phyloP scores from a whole-genome alignment of 176 grass and related monocot genomes.

The Zea luxurians region DNA sequence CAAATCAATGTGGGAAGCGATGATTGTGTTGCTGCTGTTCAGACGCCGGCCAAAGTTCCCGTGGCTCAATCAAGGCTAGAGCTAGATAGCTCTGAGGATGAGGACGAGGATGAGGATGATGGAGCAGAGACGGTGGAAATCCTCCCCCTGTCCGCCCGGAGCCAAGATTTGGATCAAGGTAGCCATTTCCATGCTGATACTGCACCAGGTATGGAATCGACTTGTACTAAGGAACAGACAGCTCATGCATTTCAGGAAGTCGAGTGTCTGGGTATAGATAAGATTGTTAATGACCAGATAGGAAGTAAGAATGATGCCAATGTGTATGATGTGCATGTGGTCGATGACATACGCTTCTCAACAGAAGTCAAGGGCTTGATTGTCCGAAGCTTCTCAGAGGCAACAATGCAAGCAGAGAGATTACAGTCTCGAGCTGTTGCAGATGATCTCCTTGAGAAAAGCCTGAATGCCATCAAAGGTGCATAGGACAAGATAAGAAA shows the following conservation, averaged over 20 bases:
- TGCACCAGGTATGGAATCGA: constrained; percentile 35
- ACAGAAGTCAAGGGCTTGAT: constrained; percentile 47
- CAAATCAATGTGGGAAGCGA: constrained; percentile 6
- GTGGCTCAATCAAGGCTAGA: constrained; percentile 11
- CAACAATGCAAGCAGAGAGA: constrained; percentile 50
- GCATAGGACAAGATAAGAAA: constrained; percentile 73
- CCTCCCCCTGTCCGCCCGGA: constrained; percentile 32
- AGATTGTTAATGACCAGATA: constrained; percentile 25
- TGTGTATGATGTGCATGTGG: constrained; percentile 80
- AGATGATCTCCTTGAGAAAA: constrained; percentile 70
- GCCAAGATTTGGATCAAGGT: constrained; percentile 25
- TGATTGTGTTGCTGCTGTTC: background rate
- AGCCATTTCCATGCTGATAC: constrained; percentile 38
- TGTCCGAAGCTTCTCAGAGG: constrained; percentile 45
- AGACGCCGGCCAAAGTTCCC: background rate
- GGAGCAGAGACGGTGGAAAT: constrained; percentile 45
- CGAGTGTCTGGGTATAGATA: constrained; percentile 22
- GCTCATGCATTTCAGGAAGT: constrained; percentile 38
- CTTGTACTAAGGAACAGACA: constrained; percentile 18
- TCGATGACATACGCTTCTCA: constrained; percentile 52
- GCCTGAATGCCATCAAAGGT: constrained; percentile 66
- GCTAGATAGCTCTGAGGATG: constrained; percentile 35
- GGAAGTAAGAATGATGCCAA: constrained; percentile 52
- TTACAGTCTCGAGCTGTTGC: constrained; percentile 64
- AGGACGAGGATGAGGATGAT: constrained; percentile 41